phyloP scores from a whole-genome alignment of 2,329 filamentous ascomycete genomes.

The Fusarium aywerte region DNA sequence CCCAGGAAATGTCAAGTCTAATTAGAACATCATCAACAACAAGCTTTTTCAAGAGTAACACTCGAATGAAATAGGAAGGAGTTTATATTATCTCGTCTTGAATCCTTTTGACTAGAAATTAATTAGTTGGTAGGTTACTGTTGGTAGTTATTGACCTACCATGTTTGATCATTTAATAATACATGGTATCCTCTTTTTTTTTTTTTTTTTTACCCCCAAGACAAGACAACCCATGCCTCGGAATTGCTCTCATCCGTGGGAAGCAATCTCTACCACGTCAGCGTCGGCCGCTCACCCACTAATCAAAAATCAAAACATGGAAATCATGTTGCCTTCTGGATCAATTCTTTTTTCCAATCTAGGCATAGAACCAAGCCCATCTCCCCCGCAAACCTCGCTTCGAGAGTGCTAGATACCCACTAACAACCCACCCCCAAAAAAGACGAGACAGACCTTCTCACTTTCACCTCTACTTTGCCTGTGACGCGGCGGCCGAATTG shows the following conservation, averaged over 20 bases:
- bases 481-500: slow-evolving; percentile 16
- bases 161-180: neutral
- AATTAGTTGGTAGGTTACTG: neutral
- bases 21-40: neutral
- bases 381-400: slow-evolving; percentile 38
- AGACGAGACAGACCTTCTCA: neutral
- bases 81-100: neutral
- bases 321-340: slow-evolving; percentile 23
- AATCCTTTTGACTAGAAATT: neutral
- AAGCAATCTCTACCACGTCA: slow-evolving; percentile 24
- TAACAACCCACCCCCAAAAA: slow-evolving; percentile 15
- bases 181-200: slow-evolving; percentile 14
- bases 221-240: slow-evolving; percentile 19
- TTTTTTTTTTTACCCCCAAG: no score
- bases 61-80: neutral
- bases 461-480: neutral
- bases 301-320: slow-evolving; percentile 26
- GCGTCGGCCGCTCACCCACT: slow-evolving; percentile 16
- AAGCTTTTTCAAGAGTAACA: neutral
- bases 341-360: slow-evolving; percentile 13
- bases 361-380: neutral
- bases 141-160: neutral
- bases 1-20: neutral
- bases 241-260: slow-evolving; percentile 26
- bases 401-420: slow-evolving; percentile 12